Evolutionary conservation across 2,329 filamentous ascomycete species (phyloP).

Genomic region (Talaromyces sp.): DNA sequence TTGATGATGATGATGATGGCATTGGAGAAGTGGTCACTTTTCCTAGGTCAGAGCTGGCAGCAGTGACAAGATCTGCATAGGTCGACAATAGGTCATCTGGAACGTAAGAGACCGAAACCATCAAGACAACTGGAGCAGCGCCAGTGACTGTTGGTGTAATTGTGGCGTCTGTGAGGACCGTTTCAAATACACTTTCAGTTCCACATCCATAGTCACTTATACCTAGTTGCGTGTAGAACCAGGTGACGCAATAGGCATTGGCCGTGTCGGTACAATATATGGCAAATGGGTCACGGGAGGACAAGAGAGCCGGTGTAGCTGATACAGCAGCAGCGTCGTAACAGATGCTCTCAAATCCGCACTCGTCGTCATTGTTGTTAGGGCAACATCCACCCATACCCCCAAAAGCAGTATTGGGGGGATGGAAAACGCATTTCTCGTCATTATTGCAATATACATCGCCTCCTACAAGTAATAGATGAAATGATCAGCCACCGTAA

Average conservation of each 20-base stretch:
- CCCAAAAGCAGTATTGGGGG: constrained; percentile 9
- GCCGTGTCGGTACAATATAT: not conserved
- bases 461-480: not conserved
- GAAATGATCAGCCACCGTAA: too few species aligned
- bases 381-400: constrained; percentile 14
- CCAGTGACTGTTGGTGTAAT: not conserved
- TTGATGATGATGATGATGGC: not conserved
- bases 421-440: constrained; percentile 13
- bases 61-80: not conserved
- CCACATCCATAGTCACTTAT: constrained; percentile 13
- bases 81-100: not conserved
- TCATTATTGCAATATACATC: not conserved
- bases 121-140: not conserved
- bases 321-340: constrained; percentile 8
- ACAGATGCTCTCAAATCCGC: constrained; percentile 11
- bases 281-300: not conserved
- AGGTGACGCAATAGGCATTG: constrained; percentile 7
- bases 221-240: constrained; percentile 9
- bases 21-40: not conserved
- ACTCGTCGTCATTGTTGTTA: constrained; percentile 3
- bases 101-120: not conserved
- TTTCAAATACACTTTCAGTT: not conserved
- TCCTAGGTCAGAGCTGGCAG: not conserved
- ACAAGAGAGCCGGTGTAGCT: constrained; percentile 5
- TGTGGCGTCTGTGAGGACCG: not conserved